phyloP scores from a whole-genome alignment of 2,329 filamentous ascomycete genomes.

The Fusarium tuaranense region DNA sequence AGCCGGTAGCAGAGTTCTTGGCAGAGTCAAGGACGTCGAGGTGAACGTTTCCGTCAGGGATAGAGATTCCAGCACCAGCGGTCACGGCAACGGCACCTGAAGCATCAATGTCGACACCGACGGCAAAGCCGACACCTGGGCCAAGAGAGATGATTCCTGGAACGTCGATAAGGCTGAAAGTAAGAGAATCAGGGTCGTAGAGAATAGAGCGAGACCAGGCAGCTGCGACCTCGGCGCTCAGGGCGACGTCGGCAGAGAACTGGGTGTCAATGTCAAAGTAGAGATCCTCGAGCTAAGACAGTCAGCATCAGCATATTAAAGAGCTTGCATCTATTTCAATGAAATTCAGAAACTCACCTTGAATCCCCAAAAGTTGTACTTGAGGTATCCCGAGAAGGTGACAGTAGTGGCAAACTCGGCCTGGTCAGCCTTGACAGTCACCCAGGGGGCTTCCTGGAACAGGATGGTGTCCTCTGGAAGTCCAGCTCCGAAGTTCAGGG shows the following conservation, averaged over 20 bases:
- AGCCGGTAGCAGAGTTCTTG: conserved; percentile 48
- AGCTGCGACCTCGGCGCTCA: conserved; percentile 51
- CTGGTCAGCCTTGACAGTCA: conserved; percentile 22
- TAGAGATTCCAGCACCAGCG: conserved; percentile 46
- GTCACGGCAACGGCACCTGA: conserved; percentile 48
- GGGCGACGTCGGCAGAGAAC: conserved; percentile 50
- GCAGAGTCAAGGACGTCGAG: conserved; percentile 50
- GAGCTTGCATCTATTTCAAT: neutral
- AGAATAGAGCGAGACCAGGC: conserved; percentile 49
- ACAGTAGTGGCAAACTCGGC: conserved; percentile 48
- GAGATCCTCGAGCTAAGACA: conserved; percentile 42
- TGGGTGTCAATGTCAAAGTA: conserved; percentile 57
- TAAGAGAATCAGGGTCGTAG: conserved; percentile 52
- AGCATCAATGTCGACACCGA: conserved; percentile 53
- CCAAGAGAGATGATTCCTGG: conserved; percentile 55
- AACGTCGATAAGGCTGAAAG: conserved; percentile 52
- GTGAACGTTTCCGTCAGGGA: conserved; percentile 53
- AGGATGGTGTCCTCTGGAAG: conserved; percentile 10
- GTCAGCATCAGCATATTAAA: neutral
- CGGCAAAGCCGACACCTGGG: conserved; percentile 51
- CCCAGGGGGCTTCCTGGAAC: conserved; percentile 24
- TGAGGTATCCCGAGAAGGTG: conserved; percentile 56
- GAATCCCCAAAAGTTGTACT: conserved; percentile 51
- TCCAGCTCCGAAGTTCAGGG: conserved; percentile 20
- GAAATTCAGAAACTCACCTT: conserved; percentile 29